Evolutionary conservation across 306 rosid species (phyloP).

Genomic region (Potentilla sterilis): DNA sequence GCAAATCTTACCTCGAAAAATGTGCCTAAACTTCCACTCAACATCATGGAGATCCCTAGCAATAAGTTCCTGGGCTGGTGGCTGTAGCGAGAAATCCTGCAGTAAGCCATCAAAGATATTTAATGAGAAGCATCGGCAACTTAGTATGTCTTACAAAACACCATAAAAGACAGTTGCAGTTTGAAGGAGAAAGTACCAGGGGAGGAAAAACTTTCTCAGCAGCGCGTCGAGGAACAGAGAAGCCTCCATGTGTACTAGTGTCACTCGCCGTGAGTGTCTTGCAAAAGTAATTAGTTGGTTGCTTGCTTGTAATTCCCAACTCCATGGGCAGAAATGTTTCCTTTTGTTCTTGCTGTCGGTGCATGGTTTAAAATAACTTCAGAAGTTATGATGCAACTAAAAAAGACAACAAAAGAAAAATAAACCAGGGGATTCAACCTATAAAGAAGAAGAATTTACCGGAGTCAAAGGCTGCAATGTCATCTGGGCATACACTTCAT

Average conservation of each 20-base stretch:
- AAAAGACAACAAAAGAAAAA: not conserved
- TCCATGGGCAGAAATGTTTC: slow-evolving; percentile 92
- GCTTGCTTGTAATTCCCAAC: slow-evolving; percentile 78
- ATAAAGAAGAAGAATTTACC: slow-evolving; percentile 38
- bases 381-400: not conserved
- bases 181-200: slow-evolving; percentile 37
- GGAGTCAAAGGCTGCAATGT: slow-evolving; percentile 83
- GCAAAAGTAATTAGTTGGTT: slow-evolving; percentile 86
- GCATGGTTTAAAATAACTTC: not conserved
- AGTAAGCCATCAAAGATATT: slow-evolving; percentile 15
- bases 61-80: slow-evolving; percentile 85
- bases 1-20: slow-evolving; percentile 60
- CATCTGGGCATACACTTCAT: slow-evolving; percentile 96
- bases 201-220: slow-evolving; percentile 94
- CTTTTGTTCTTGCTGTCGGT: slow-evolving; percentile 82
- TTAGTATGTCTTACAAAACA: slow-evolving; percentile 16
- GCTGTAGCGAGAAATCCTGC: slow-evolving; percentile 80
- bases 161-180: not conserved
- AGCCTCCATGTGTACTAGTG: slow-evolving; percentile 91
- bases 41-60: slow-evolving; percentile 88
- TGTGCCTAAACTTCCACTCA: slow-evolving; percentile 88
- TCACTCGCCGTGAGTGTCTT: slow-evolving; percentile 88
- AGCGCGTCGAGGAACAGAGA: slow-evolving; percentile 93
- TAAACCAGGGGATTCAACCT: not conserved
- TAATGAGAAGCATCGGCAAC: slow-evolving; percentile 27